phyloP scores from a whole-genome alignment of 495 filamentous ascomycete species.

The Trichocladium antarcticum region DNA sequence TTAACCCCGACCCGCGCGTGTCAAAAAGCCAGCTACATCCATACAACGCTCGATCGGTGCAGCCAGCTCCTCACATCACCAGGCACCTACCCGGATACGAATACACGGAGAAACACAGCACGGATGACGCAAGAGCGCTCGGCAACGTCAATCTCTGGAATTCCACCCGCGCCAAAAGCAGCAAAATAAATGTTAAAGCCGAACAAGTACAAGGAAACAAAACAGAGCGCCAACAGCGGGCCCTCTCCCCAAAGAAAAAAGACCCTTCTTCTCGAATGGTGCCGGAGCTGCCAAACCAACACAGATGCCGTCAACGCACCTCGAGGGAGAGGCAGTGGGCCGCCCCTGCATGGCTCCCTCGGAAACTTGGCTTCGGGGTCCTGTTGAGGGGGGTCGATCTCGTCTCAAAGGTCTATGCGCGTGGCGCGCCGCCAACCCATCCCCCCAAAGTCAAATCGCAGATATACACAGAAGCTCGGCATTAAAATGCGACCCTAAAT shows the following conservation, averaged over 20 bases:
- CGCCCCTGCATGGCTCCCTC: too few relatives aligned
- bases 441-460: slow-evolving; percentile 30
- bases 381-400: not conserved
- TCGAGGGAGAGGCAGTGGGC: too few relatives aligned
- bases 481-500: slow-evolving; percentile 20
- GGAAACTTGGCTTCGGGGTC: too few relatives aligned
- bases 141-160: not conserved
- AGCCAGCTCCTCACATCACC: not conserved
- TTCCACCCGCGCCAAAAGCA: slow-evolving; percentile 5
- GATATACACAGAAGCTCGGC: slow-evolving; percentile 29
- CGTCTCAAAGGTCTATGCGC: not conserved
- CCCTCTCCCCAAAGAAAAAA: not conserved
- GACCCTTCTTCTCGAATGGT: too few relatives aligned
- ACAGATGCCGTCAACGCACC: too few relatives aligned
- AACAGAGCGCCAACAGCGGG: not conserved
- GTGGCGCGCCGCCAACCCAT: slow-evolving; percentile 2
- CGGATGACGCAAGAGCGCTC: too few relatives aligned
- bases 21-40: not conserved
- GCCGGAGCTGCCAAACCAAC: too few relatives aligned
- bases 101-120: too few relatives aligned
- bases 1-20: too few relatives aligned
- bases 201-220: not conserved
- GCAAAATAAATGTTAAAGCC: not conserved
- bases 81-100: too few relatives aligned
- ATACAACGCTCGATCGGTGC: too few relatives aligned